A percentile compares a stretch with the other conserved stretches of the same genome.
Conservation (phyloP, 2,329 filamentous ascomycete species). For the Penicillium griseofulvum region DNA sequence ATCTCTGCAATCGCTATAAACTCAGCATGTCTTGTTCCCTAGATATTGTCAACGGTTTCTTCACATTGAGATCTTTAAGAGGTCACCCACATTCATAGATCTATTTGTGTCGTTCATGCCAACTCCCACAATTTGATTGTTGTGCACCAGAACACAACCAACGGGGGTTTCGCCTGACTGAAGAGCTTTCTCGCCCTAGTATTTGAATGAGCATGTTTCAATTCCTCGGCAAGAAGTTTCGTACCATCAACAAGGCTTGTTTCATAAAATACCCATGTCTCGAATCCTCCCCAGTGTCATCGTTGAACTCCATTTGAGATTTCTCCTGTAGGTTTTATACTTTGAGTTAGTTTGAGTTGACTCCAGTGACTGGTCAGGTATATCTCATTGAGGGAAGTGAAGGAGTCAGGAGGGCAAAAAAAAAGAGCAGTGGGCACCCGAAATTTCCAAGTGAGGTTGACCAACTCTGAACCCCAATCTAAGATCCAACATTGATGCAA, state of each 20-base stretch:
- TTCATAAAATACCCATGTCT: constrained; percentile 69
- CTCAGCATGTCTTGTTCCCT: constrained; percentile 93
- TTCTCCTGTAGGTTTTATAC: background rate
- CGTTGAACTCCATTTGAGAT: background rate
- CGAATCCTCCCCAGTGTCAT: constrained; percentile 15
- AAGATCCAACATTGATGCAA: background rate
- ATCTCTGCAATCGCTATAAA: constrained; percentile 78
- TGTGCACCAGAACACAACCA: constrained; percentile 86
- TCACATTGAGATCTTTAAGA: background rate
- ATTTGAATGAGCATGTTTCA: constrained; percentile 1
- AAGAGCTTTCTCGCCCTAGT: constrained; percentile 79
- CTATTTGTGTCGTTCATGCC: constrained; percentile 98
- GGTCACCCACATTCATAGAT: constrained; percentile 61
- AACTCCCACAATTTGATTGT: constrained; percentile 73
- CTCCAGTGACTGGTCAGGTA: background rate
- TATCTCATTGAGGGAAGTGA: background rate
- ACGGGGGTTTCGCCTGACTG: constrained; percentile 89
- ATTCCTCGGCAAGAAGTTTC: background rate
- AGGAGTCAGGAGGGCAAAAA: background rate
- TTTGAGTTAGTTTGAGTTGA: background rate
- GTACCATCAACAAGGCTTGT: constrained; percentile 81
- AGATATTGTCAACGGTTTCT: constrained; percentile 47
- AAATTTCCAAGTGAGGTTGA: constrained; percentile 4
- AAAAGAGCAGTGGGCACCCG: background rate
- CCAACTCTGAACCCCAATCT: background rate